These are phyloP conservation scores for Hyphopichia fennica DNA, from an alignment of 1,139 yeast species.

Conservation along the genomic window DNA sequence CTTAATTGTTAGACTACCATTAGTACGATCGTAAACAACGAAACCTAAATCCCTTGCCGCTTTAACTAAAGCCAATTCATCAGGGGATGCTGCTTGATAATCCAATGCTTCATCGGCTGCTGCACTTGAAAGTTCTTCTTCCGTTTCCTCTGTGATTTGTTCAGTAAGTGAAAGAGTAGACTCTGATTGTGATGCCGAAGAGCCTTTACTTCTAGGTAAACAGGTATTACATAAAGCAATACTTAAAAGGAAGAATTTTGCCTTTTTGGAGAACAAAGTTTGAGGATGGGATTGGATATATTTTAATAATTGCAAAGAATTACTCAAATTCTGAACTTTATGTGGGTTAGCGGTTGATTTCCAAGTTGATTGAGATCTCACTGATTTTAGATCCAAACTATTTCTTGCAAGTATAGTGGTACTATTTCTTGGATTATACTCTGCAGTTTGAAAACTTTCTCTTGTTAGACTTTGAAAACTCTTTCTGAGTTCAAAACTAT, in stretches of 20 bases:
- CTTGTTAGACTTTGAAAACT: not conserved
- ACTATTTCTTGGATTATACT: slow-evolving; percentile 20
- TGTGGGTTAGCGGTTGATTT: slow-evolving; percentile 40
- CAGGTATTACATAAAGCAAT: slow-evolving; percentile 91
- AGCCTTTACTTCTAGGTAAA: slow-evolving; percentile 52
- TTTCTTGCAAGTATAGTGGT: slow-evolving; percentile 34
- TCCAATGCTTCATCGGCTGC: slow-evolving; percentile 51
- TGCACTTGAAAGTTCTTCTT: slow-evolving; percentile 13
- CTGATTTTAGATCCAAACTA: slow-evolving; percentile 26
- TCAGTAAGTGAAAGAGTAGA: slow-evolving; percentile 15
- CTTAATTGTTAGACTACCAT: slow-evolving; percentile 60
- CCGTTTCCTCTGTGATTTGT: slow-evolving; percentile 10
- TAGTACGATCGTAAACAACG: slow-evolving; percentile 69
- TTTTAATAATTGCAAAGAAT: slow-evolving; percentile 57
- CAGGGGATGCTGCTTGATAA: slow-evolving; percentile 95
- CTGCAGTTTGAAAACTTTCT: slow-evolving; percentile 7
- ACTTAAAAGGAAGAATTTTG: slow-evolving; percentile 74
- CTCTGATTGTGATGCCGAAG: slow-evolving; percentile 7
- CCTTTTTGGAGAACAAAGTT: slow-evolving; percentile 67
- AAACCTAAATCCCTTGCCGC: slow-evolving; percentile 96
- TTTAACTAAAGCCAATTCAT: slow-evolving; percentile 86
- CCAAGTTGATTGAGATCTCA: slow-evolving; percentile 28
- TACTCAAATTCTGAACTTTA: slow-evolving; percentile 25
- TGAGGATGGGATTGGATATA: slow-evolving; percentile 74
- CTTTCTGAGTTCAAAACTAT: not conserved